Base-by-base conservation (phyloP, 1,284 basidiomycete genomes). In the Sporisorium iseilematis-ciliati region DNA sequence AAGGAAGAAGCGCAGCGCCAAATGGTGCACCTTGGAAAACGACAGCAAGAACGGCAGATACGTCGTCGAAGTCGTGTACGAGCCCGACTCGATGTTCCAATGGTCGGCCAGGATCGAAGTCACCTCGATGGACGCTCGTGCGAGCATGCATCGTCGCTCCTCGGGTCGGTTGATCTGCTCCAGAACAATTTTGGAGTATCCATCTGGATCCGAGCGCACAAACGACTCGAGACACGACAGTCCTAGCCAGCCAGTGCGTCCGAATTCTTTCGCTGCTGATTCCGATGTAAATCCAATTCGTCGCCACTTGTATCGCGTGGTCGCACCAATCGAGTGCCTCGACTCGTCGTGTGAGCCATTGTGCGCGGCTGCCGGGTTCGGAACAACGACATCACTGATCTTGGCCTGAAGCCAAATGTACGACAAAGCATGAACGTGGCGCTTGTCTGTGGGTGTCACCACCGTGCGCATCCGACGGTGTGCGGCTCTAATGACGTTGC, bases 31-130 rank as follows among this genome's bases (percentile, higher is more conserved):
- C 42, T 78, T 77, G 76, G 90, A 89, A 83, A 95, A 93, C 78
- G 93, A 92, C 67, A 97, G 89, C 85, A 97, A 91, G 87, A 95
- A 94, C 0, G 94, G 93, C 77, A 93, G 92, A 86, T 93, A 95
- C 1, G 91, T 89, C 1, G 92, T 91, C 4, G 92, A 91, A 1
- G 92, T 92, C 8, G 92, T 92, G 92, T 92, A 92, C 18, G 68
- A 71, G 43, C 57, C 58, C 11, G 65, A 73, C 55, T 48, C 54
- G 55, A 84, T 61, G 77, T 81, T 79, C 74, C 57, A 79, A 49
- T 79, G 86, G 33, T 69, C 63, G 21, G 77, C 75, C 3, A 83
- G 75, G 20, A 83, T 82, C 46, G 94, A 93, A 21, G 94, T 92
- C 18, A 95, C 90, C 81, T 94, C 92, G 70, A 93, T 92, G 0